Evolutionary conservation across 2,329 filamentous ascomycete genomes (phyloP).

Genomic region (Apiospora phragmitis): DNA sequence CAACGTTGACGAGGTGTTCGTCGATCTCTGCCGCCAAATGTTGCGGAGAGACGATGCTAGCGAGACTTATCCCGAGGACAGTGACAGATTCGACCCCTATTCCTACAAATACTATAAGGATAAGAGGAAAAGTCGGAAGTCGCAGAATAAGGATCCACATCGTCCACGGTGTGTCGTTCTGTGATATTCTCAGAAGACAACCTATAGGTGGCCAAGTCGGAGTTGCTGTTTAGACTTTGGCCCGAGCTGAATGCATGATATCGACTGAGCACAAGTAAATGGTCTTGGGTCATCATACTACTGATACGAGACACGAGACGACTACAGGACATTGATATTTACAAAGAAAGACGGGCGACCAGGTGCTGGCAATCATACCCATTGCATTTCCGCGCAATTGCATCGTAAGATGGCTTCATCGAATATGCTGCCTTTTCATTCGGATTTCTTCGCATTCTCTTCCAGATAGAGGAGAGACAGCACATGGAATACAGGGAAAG

Average conservation of each 20-base stretch:
- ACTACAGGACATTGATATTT: background rate
- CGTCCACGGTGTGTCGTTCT: constrained; percentile 46
- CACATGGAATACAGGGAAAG: background rate
- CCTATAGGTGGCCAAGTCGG: background rate
- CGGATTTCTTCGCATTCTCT: background rate
- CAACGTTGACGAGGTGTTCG: constrained; percentile 89
- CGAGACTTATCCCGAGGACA: constrained; percentile 39
- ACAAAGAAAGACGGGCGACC: background rate
- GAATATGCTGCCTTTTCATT: background rate
- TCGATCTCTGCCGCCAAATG: constrained; percentile 82
- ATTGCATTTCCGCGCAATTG: background rate
- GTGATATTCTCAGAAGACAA: constrained; percentile 25
- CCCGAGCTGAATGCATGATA: background rate
- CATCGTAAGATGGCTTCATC: background rate
- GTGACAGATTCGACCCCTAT: constrained; percentile 42
- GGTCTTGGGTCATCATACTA: background rate
- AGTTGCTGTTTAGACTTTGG: background rate
- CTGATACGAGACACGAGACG: background rate
- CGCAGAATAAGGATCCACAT: constrained; percentile 26
- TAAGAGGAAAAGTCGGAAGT: constrained; percentile 31
- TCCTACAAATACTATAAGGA: constrained; percentile 33
- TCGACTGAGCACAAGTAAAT: background rate
- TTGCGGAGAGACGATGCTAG: constrained; percentile 67
- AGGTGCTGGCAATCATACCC: constrained; percentile 8
- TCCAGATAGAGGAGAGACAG: background rate